These are phyloP conservation scores for Chytridium lagenaria DNA, from an alignment of 371 early-diverging fungal species.

Conservation along the genomic window DNA sequence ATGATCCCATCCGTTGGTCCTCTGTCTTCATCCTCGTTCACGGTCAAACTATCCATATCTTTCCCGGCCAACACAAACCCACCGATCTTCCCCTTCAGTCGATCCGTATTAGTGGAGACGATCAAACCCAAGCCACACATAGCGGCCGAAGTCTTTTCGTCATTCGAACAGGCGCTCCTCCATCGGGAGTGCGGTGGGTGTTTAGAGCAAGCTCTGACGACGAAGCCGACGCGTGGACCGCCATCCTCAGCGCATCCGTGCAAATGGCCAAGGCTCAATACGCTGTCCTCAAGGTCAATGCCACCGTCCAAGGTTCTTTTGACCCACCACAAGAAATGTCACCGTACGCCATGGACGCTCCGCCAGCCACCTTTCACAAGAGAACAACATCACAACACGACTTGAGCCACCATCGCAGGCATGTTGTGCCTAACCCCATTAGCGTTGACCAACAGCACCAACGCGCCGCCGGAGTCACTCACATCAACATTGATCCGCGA, in stretches of 20 bases:
- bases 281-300: background rate
- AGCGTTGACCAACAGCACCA: background rate
- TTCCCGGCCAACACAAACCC: background rate
- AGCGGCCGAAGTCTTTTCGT: background rate
- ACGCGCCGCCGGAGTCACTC: too few relatives aligned
- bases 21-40: background rate
- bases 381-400: too few relatives aligned
- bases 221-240: slow-evolving; percentile 15
- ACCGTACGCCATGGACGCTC: too few relatives aligned
- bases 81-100: background rate
- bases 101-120: background rate
- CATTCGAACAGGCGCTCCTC: background rate
- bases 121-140: too few relatives aligned
- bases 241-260: background rate
- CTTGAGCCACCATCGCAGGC: too few relatives aligned
- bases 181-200: background rate
- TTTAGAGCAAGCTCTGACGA: slow-evolving; percentile 3
- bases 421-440: background rate
- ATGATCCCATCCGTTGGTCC: background rate
- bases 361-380: background rate
- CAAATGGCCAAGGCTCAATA: background rate
- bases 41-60: background rate
- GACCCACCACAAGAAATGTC: too few relatives aligned
- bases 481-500: background rate
- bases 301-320: too few relatives aligned